phyloP scores from a whole-genome alignment of 2,329 filamentous ascomycete species.

The Trematosphaeria pertusa region DNA sequence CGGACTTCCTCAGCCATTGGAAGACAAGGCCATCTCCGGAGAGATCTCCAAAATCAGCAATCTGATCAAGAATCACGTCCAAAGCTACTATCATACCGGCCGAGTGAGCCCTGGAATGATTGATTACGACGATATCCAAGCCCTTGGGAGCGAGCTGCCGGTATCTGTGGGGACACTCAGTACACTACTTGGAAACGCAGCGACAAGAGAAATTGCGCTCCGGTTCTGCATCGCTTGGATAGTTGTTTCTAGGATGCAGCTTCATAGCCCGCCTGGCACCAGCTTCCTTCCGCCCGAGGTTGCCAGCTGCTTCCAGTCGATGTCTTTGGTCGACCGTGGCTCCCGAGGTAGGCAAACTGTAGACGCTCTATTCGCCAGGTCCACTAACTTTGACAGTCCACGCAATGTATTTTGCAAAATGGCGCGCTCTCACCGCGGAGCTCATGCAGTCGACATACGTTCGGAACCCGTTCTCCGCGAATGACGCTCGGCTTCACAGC shows the following conservation, averaged over 20 bases:
- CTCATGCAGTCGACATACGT: slow-evolving; percentile 36
- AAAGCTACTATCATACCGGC: slow-evolving; percentile 42
- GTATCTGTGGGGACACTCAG: slow-evolving; percentile 31
- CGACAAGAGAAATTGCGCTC: slow-evolving; percentile 36
- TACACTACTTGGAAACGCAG: slow-evolving; percentile 34
- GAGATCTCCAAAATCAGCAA: slow-evolving; percentile 43
- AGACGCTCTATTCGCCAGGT: background rate
- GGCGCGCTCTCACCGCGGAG: slow-evolving; percentile 41
- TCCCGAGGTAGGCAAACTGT: slow-evolving; percentile 21
- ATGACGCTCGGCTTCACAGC: slow-evolving; percentile 32
- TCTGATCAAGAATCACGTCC: slow-evolving; percentile 46
- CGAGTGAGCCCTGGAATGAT: slow-evolving; percentile 27
- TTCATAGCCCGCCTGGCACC: slow-evolving; percentile 16
- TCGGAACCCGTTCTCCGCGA: slow-evolving; percentile 29
- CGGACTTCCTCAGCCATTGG: slow-evolving; percentile 39
- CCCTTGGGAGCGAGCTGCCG: slow-evolving; percentile 27
- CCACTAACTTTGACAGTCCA: slow-evolving; percentile 25
- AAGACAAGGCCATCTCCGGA: slow-evolving; percentile 39
- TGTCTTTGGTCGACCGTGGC: slow-evolving; percentile 12
- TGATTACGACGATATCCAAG: slow-evolving; percentile 31
- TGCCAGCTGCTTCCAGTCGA: slow-evolving; percentile 26
- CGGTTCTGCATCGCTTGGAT: slow-evolving; percentile 43
- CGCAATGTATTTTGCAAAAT: slow-evolving; percentile 28
- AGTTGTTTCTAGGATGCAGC: slow-evolving; percentile 30
- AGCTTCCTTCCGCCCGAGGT: slow-evolving; percentile 40